Conservation (phyloP, 2,329 filamentous ascomycete genomes). For the Blumeria hordei region DNA sequence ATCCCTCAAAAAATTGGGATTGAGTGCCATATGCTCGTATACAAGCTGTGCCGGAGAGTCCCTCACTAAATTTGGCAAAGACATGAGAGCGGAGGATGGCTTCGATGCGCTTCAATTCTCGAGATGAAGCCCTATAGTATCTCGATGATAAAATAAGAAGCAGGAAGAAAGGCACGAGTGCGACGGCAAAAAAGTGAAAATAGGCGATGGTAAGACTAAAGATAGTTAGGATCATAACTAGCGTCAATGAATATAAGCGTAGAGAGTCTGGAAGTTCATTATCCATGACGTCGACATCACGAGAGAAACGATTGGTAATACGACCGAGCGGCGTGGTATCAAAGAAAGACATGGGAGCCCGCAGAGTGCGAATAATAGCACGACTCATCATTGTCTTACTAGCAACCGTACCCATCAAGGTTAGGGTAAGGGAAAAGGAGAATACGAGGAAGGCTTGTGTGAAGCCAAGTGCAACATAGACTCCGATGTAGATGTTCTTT, state of each 20-base stretch:
- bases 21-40: conserved; percentile 78
- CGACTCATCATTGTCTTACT: conserved; percentile 61
- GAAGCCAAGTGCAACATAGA: conserved; percentile 46
- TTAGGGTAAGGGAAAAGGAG: conserved; percentile 52
- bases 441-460: conserved; percentile 56
- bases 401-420: conserved; percentile 55
- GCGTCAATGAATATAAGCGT: conserved; percentile 74
- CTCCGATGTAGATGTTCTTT: conserved; percentile 46
- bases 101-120: conserved; percentile 88
- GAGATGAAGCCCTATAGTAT: conserved; percentile 77
- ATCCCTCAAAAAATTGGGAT: conserved; percentile 43
- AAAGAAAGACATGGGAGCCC: conserved; percentile 71
- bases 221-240: conserved; percentile 60
- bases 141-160: conserved; percentile 61
- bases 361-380: conserved; percentile 54
- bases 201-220: conserved; percentile 85
- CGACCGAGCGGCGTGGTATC: conserved; percentile 88
- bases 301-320: conserved; percentile 88
- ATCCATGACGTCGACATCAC: conserved; percentile 93
- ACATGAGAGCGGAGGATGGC: conserved; percentile 67
- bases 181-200: conserved; percentile 57
- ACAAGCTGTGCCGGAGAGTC: conserved; percentile 56
- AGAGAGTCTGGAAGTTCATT: conserved; percentile 74
- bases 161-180: conserved; percentile 42
- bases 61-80: conserved; percentile 80